These are phyloP conservation scores for Albugo candida DNA, from an alignment of 352 stramenopile genomes.

Conservation along the genomic window DNA sequence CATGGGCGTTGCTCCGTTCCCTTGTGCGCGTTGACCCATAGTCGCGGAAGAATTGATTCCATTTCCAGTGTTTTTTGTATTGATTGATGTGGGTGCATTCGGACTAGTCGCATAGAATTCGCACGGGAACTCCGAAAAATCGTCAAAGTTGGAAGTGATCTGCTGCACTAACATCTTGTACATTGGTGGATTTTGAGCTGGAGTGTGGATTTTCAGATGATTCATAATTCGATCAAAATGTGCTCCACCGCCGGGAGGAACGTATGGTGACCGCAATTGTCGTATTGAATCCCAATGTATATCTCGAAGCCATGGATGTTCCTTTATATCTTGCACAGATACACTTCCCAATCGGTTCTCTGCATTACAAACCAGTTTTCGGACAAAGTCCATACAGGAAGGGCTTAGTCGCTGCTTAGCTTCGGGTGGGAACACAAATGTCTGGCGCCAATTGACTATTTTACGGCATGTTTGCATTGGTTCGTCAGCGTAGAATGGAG, in stretches of 20 bases:
- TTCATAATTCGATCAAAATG: constrained; percentile 85
- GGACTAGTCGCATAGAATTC: constrained; percentile 15
- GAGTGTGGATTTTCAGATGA: constrained; percentile 71
- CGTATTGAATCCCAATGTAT: constrained; percentile 86
- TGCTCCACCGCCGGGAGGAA: constrained; percentile 56
- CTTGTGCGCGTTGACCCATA: constrained; percentile 1
- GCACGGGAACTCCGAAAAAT: constrained; percentile 80
- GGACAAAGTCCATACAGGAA: constrained; percentile 85
- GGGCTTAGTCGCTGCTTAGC: constrained; percentile 31
- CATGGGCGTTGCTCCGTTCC: constrained; percentile 3
- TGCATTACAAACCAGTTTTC: constrained; percentile 85
- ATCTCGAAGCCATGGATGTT: constrained; percentile 91
- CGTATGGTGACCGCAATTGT: constrained; percentile 73
- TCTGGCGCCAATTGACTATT: constrained; percentile 76
- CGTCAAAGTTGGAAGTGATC: constrained; percentile 95
- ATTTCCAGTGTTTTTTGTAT: constrained; percentile 11
- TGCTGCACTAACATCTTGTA: constrained; percentile 82
- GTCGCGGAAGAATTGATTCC: not conserved
- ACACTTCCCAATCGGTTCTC: constrained; percentile 85
- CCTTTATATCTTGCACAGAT: constrained; percentile 91
- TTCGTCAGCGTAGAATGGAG: constrained; percentile 97
- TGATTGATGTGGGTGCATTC: constrained; percentile 13
- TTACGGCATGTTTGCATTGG: constrained; percentile 96
- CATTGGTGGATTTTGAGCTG: constrained; percentile 21
- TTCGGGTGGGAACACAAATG: constrained; percentile 62